Base-by-base conservation (phyloP, 2,329 filamentous ascomycete species). In the Diaporthe destruens region DNA sequence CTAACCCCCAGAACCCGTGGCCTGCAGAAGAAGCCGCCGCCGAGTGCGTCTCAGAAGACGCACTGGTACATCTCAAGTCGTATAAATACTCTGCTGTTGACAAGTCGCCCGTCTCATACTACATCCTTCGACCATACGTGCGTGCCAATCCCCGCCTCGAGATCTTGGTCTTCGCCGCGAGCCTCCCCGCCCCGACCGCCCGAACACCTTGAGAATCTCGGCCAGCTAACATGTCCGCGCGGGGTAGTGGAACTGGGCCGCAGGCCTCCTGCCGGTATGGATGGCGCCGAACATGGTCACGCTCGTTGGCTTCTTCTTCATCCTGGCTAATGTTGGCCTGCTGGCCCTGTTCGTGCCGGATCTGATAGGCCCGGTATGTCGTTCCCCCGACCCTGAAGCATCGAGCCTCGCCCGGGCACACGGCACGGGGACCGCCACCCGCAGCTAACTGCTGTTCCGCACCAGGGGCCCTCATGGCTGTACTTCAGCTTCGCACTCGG, bases 81-180 rank as follows among this genome's bases (percentile, higher is more conserved):
- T 99, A 99, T 91, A 97, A 98, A 81, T 99, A 99, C 84, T 97
- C 95, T 78, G 94, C 93, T 79, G 95, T 99, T 83, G 96, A 99
- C 87, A 96, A 98, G 84, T 98, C 95, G 66, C 92, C 93, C 75
- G 90, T 98, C 73, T 98, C 96, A 72, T 90, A 95, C 82, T 97
- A 98, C 83, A 94, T 99, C 80, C 89, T 99, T 66, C 93, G 92
- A 77, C 96, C 97, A 80, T 99, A 98, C 86, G 96, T 98, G 93
- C 82, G 92, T 85, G 56, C 53, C 73, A 74, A 32, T 71, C 54
- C 44, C 73, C 51, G 56, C 57, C 71, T 47, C 53, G 36, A 69
- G 70, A 68, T 73, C 67, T 68, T 29, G 2, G 69, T 25, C 57
- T 47, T 49, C 34, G 47, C 65, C 71, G 71, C 55, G 54, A 71